Base-by-base conservation (phyloP, 2,329 filamentous ascomycete species). In the Cytospora mali region DNA sequence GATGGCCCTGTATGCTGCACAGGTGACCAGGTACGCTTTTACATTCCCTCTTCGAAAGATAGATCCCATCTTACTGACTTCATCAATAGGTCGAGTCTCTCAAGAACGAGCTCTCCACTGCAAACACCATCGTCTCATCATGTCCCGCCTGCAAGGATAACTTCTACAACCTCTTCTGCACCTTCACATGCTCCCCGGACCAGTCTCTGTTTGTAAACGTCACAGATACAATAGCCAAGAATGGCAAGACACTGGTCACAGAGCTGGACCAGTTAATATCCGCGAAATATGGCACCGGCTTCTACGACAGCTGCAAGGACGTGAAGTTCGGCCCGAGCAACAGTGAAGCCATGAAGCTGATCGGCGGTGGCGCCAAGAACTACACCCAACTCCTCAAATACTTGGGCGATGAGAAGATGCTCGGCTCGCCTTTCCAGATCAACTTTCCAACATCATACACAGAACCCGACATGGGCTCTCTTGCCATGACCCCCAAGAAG, bases 91-190 rank as follows among this genome's bases (percentile, higher is more conserved):
- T 99, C 62, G 85, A 91, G 69, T 83, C 89, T 1, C 86, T 99
- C 66, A 89, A 91, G 70, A 89, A 86, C 65, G 96, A 97, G 71
- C 84, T 99, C 62, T 89, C 91, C 68, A 92, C 92, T 25, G 94
- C 93, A 2, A 92, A 93, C 69, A 88, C 89, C 64, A 90, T 99
- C 72, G 93, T 99, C 73, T 88, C 93, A 28, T 92, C 93, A 11
- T 99, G 95, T 74, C 95, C 95, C 1, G 95, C 96, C 33, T 99
- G 95, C 84, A 96, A 95, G 76, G 90, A 93, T 71, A 99, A 99
- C 80, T 99, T 99, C 81, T 98, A 92, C 81, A 96, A 99, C 79
- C 82, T 96, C 51, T 99, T 99, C 76, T 99, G 95, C 79, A 96
- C 93, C 5, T 98, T 99, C 73, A 98, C 93, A 2, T 99, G 96